Percentiles rank a stretch among this genome's conserved stretches.
Conservation (phyloP, 2,329 filamentous ascomycete genomes). For the Cladophialophora exuberans region DNA sequence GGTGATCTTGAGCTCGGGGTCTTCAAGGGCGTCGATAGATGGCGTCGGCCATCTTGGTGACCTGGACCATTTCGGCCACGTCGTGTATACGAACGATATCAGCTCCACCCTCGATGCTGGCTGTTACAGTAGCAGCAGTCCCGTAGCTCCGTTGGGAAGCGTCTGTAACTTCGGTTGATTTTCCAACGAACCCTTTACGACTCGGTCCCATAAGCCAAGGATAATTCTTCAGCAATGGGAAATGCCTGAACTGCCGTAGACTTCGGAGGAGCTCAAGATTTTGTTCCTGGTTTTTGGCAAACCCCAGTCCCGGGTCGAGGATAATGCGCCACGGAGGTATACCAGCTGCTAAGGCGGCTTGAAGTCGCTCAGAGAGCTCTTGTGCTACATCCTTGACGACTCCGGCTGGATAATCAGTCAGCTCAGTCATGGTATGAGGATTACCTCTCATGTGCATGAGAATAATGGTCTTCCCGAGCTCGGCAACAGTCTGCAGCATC, state of each 20-base stretch:
- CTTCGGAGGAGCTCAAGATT: constrained; percentile 78
- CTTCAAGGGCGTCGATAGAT: constrained; percentile 65
- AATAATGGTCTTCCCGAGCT: constrained; percentile 75
- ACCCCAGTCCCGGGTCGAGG: constrained; percentile 90
- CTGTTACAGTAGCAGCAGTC: constrained; percentile 84
- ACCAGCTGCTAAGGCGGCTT: constrained; percentile 77
- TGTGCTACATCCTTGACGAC: constrained; percentile 66
- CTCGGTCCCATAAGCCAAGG: constrained; percentile 91
- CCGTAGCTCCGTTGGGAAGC: constrained; percentile 76
- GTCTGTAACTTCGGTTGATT: constrained; percentile 73
- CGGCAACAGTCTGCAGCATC: constrained; percentile 82
- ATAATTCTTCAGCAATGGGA: constrained; percentile 66
- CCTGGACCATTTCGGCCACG: constrained; percentile 80
- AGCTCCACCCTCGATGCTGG: constrained; percentile 82
- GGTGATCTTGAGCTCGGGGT: too few relatives aligned
- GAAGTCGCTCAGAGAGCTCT: constrained; percentile 72
- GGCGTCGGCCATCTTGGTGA: constrained; percentile 88
- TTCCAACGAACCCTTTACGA: constrained; percentile 86
- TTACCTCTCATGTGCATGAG: constrained; percentile 95
- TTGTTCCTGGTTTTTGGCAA: constrained; percentile 81
- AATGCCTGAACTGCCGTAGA: constrained; percentile 68
- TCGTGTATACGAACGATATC: constrained; percentile 95
- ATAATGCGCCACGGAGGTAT: constrained; percentile 92
- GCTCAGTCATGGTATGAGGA: constrained; percentile 75
- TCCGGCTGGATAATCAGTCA: constrained; percentile 70